phyloP scores from a whole-genome alignment of 208 protist genomes.

The Strigomonas oncopelti region DNA sequence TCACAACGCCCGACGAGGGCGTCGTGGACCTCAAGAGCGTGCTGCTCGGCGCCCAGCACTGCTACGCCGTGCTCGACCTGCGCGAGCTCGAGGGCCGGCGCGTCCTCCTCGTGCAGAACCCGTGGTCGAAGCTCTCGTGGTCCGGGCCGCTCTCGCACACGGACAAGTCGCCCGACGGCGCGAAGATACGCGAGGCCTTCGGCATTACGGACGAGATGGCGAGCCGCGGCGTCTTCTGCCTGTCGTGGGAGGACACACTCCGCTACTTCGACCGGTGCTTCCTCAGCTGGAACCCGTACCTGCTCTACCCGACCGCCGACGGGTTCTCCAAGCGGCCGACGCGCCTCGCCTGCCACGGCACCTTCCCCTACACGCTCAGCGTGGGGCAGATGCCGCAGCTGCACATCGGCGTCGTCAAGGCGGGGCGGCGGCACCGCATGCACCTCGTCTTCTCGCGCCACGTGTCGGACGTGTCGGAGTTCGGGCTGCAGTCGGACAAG shows the following conservation, averaged over 20 bases:
- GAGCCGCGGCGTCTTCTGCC: conserved; percentile 80
- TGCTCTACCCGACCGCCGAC: conserved; percentile 62
- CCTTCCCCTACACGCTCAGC: conserved; percentile 42
- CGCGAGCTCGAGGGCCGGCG: conserved; percentile 35
- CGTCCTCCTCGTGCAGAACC: conserved; percentile 60
- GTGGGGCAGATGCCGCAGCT: conserved; percentile 66
- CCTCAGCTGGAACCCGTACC: conserved; percentile 88
- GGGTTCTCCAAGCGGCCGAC: conserved; percentile 49
- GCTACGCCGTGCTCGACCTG: conserved; percentile 56
- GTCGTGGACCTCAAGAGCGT: conserved; percentile 6
- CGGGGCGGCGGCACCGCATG: conserved; percentile 60
- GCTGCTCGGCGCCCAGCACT: conserved; percentile 38
- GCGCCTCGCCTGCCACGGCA: conserved; percentile 69
- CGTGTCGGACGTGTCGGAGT: conserved; percentile 59
- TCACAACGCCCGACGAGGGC: conserved; percentile 32
- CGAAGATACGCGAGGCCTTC: conserved; percentile 41
- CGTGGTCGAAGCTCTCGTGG: conserved; percentile 54
- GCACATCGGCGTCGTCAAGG: conserved; percentile 70
- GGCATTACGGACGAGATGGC: conserved; percentile 38
- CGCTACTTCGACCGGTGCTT: conserved; percentile 56
- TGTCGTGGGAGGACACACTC: conserved; percentile 69
- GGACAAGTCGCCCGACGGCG: conserved; percentile 40
- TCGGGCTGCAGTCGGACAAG: conserved; percentile 60
- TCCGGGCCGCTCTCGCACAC: conserved; percentile 40
- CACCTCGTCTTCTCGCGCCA: conserved; percentile 81